These are phyloP conservation scores for Ceratobasidium sp. DNA, from an alignment of 1,284 basidiomycete species.

Conservation along the genomic window DNA sequence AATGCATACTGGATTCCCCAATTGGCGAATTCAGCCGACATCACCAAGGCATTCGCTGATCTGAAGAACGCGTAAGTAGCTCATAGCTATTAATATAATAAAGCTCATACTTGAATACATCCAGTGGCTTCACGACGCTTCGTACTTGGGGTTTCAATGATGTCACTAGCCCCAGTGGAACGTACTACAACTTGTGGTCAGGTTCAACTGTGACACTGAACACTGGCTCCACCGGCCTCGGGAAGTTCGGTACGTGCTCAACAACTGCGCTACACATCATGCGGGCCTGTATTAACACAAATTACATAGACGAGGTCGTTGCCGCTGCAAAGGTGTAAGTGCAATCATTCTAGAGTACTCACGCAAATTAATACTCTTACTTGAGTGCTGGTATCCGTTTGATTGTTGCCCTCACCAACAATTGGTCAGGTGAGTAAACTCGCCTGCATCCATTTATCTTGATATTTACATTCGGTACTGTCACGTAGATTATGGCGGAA, in stretches of 20 bases:
- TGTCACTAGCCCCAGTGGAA: constrained; percentile 63
- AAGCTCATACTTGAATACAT: neutral
- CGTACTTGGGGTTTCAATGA: constrained; percentile 76
- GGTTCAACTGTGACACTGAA: constrained; percentile 66
- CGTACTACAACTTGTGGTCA: constrained; percentile 68
- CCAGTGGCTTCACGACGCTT: constrained; percentile 63
- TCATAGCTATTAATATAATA: no score
- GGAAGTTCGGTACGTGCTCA: constrained; percentile 62
- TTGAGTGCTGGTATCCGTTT: constrained; percentile 60
- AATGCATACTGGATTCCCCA: constrained; percentile 38
- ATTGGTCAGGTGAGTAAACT: constrained; percentile 56
- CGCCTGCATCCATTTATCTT: neutral
- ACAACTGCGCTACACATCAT: neutral
- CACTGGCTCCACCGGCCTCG: constrained; percentile 63
- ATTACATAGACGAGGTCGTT: constrained; percentile 34
- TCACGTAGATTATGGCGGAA: constrained; percentile 60
- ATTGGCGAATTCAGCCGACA: constrained; percentile 54
- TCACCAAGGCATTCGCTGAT: constrained; percentile 63
- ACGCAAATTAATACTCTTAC: neutral
- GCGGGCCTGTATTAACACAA: neutral
- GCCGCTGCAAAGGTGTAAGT: constrained; percentile 18
- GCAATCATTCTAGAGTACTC: neutral
- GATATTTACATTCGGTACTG: neutral
- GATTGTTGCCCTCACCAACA: constrained; percentile 68
- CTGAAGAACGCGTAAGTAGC: constrained; percentile 58